Evolutionary conservation across 2,329 filamentous ascomycete species (phyloP).

Genomic region (Aspergillus carbonarius): DNA sequence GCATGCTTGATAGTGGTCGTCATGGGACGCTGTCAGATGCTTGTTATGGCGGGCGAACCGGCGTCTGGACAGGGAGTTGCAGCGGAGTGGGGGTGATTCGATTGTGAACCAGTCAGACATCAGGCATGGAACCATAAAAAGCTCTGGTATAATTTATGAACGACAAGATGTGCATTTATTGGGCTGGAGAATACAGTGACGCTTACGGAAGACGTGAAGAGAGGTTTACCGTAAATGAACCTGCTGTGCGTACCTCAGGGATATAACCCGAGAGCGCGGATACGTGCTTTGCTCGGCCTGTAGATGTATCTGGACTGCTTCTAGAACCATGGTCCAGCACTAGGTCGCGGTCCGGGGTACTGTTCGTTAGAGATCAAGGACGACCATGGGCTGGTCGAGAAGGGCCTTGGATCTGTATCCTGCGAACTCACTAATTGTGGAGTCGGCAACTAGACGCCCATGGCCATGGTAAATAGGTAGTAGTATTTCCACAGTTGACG

Average conservation of each 20-base stretch:
- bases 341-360: background rate
- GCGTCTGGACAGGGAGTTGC: conserved; percentile 14
- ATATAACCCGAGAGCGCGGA: background rate
- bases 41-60: conserved; percentile 25
- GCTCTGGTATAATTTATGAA: background rate
- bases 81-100: background rate
- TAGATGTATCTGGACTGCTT: background rate
- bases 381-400: background rate
- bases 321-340: background rate
- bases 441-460: background rate
- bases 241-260: background rate
- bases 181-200: background rate
- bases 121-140: background rate
- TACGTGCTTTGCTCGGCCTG: background rate
- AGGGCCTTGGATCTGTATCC: background rate
- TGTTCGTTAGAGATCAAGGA: background rate
- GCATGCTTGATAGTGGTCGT: conserved; percentile 26
- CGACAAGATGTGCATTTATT: background rate
- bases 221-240: background rate
- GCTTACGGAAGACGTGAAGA: background rate
- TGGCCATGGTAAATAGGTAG: background rate
- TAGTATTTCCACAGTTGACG: no score
- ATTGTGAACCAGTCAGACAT: background rate
- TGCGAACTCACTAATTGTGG: background rate
- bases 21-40: conserved; percentile 15